Evolutionary conservation across 495 filamentous ascomycete species (phyloP).

Genomic region (Hyaloscypha hepaticicola): DNA sequence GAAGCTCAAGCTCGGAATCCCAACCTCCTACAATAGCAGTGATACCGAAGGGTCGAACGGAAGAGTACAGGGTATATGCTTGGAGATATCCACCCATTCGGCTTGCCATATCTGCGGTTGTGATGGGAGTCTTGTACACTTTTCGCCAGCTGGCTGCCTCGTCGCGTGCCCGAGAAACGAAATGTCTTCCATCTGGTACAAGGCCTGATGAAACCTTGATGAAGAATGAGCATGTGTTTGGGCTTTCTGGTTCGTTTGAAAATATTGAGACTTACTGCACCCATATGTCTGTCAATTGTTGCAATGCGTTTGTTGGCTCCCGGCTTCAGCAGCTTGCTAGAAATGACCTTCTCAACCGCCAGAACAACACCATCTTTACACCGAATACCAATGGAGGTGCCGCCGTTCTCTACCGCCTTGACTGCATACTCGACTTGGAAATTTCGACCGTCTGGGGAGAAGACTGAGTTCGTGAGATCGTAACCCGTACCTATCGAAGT

Average conservation of each 20-base stretch:
- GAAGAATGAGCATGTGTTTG: slow-evolving; percentile 6
- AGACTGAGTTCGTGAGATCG: slow-evolving; percentile 98
- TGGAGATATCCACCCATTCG: slow-evolving; percentile 94
- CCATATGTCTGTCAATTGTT: slow-evolving; percentile 89
- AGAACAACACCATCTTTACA: slow-evolving; percentile 97
- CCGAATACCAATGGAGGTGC: slow-evolving; percentile 92
- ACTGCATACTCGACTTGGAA: slow-evolving; percentile 99
- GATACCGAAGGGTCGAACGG: slow-evolving; percentile 93
- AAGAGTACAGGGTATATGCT: slow-evolving; percentile 94
- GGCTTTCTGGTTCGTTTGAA: slow-evolving; percentile 8
- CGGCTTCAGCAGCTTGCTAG: slow-evolving; percentile 89
- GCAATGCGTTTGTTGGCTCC: slow-evolving; percentile 95
- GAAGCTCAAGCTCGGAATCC: slow-evolving; percentile 76
- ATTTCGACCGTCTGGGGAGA: slow-evolving; percentile 97
- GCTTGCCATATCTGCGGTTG: slow-evolving; percentile 78
- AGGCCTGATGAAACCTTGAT: slow-evolving; percentile 86
- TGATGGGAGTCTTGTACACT: slow-evolving; percentile 88
- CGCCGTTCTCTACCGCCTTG: slow-evolving; percentile 98
- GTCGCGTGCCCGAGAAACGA: slow-evolving; percentile 88
- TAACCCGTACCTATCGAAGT: slow-evolving; percentile 99
- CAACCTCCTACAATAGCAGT: slow-evolving; percentile 92
- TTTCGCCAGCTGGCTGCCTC: slow-evolving; percentile 88
- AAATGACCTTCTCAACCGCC: slow-evolving; percentile 93
- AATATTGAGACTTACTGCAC: slow-evolving; percentile 64
- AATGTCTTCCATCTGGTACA: slow-evolving; percentile 91